Percentiles rank a stretch among this genome's conserved stretches.
Evolutionary conservation across 2,329 filamentous ascomycete species (phyloP).

Genomic region (Exserohilum rostratum): DNA sequence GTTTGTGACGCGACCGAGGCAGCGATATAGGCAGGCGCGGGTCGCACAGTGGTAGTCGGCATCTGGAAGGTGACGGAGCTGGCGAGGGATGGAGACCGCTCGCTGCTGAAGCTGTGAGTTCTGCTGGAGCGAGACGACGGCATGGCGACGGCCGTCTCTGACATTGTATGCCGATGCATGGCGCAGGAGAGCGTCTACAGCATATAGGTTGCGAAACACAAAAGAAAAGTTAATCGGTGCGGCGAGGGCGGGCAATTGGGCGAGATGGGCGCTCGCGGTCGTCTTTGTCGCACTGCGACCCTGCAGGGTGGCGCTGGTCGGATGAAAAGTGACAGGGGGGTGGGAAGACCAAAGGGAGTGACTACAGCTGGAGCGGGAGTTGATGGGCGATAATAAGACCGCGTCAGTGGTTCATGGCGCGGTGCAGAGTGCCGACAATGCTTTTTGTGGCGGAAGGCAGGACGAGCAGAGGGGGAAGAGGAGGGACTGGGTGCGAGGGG

Average conservation of each 20-base stretch:
- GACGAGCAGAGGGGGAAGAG: background rate
- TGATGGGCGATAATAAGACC: background rate
- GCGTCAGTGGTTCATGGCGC: conserved; percentile 9
- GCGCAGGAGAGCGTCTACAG: conserved; percentile 10
- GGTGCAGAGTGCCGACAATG: background rate
- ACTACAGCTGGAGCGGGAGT: background rate
- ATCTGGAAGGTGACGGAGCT: conserved; percentile 61
- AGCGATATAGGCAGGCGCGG: conserved; percentile 86
- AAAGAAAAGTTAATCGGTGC: conserved; percentile 3
- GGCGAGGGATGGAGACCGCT: conserved; percentile 66
- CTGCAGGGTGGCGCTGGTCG: conserved; percentile 22
- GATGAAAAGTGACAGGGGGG: conserved; percentile 17
- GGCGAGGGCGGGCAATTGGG: background rate
- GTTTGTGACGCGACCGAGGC: conserved; percentile 87
- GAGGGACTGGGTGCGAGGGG: background rate
- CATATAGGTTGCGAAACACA: conserved; percentile 3
- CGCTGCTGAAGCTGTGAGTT: conserved; percentile 69
- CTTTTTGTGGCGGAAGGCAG: background rate
- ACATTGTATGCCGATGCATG: conserved; percentile 46
- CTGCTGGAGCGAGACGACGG: conserved; percentile 47
- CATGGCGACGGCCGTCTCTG: conserved; percentile 42
- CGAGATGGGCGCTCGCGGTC: conserved; percentile 4
- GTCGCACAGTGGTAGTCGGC: conserved; percentile 69
- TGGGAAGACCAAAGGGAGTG: conserved; percentile 13
- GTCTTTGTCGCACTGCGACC: conserved; percentile 16